Evolutionary conservation across 2,329 filamentous ascomycete genomes (phyloP).

Genomic region (Thermoascus crustaceus): DNA sequence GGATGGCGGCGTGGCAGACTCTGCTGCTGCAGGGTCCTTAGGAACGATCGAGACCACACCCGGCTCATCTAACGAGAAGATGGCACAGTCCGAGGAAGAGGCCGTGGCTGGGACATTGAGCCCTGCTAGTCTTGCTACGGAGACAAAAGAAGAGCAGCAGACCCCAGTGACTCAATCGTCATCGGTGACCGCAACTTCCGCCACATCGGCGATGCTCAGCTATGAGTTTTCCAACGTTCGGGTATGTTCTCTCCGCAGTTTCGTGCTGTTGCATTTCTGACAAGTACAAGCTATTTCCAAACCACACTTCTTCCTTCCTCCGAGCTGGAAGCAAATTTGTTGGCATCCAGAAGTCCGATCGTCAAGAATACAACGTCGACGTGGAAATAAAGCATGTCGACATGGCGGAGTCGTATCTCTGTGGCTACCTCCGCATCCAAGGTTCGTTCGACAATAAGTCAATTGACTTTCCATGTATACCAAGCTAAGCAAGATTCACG

Average conservation of each 20-base stretch:
- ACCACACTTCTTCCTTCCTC: constrained; percentile 76
- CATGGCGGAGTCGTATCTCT: constrained; percentile 86
- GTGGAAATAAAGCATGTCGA: constrained; percentile 97
- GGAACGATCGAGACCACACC: constrained; percentile 17
- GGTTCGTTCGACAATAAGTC: constrained; percentile 44
- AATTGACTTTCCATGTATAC: background rate
- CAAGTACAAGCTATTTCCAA: constrained; percentile 57
- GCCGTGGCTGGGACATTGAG: constrained; percentile 23
- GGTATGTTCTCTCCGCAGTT: constrained; percentile 32
- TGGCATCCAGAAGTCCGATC: constrained; percentile 87
- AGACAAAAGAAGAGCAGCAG: constrained; percentile 29
- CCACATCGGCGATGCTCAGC: constrained; percentile 42
- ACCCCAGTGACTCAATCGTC: constrained; percentile 21
- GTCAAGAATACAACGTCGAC: constrained; percentile 88
- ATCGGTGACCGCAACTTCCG: constrained; percentile 24
- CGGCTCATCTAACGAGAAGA: constrained; percentile 15
- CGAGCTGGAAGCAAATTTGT: constrained; percentile 80
- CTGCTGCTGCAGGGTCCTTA: constrained; percentile 19
- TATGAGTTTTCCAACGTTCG: constrained; percentile 49
- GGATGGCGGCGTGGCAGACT: constrained; percentile 18
- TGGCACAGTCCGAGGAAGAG: constrained; percentile 24
- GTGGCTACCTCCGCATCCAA: constrained; percentile 92
- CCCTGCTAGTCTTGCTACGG: constrained; percentile 27
- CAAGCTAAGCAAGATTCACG: constrained; percentile 7
- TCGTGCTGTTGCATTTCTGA: constrained; percentile 10